A percentile compares a stretch with the other conserved stretches of the same genome.
phyloP scores from a whole-genome alignment of 495 filamentous ascomycete species.

The Cercophora sp. region DNA sequence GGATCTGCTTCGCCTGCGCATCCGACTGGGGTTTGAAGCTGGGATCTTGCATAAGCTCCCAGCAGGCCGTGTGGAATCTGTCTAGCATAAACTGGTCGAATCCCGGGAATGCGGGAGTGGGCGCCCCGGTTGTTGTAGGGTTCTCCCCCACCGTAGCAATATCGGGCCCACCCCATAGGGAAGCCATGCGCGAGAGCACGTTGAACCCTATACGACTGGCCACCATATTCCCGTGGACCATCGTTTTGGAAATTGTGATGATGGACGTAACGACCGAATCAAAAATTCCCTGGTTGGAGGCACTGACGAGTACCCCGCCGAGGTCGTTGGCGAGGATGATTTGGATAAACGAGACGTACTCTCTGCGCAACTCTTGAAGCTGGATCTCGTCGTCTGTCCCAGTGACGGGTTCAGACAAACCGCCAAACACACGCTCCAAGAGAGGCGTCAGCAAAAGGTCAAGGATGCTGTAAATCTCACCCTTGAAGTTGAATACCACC shows the following conservation, averaged over 20 bases:
- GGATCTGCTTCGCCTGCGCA: slow-evolving; percentile 76
- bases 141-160: slow-evolving; percentile 51
- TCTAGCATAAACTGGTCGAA: slow-evolving; percentile 86
- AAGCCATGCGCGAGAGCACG: slow-evolving; percentile 71
- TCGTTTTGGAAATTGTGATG: slow-evolving; percentile 74
- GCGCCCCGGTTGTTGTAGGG: slow-evolving; percentile 38
- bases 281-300: slow-evolving; percentile 82
- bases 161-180: slow-evolving; percentile 81
- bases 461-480: slow-evolving; percentile 82
- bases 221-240: slow-evolving; percentile 59
- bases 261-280: slow-evolving; percentile 79
- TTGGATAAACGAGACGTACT: slow-evolving; percentile 86
- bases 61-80: slow-evolving; percentile 82
- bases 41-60: slow-evolving; percentile 71
- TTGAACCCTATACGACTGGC: slow-evolving; percentile 77
- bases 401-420: slow-evolving; percentile 73
- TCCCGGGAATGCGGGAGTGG: slow-evolving; percentile 64
- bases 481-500: slow-evolving; percentile 92
- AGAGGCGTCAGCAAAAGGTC: slow-evolving; percentile 86
- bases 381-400: slow-evolving; percentile 97
- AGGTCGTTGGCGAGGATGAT: slow-evolving; percentile 87
- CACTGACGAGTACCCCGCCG: slow-evolving; percentile 79
- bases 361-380: slow-evolving; percentile 81
- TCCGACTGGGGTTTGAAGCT: slow-evolving; percentile 74
- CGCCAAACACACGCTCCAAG: slow-evolving; percentile 79